Conservation (phyloP, 805 yeast species). For the Starmerella lactis-condensi region DNA sequence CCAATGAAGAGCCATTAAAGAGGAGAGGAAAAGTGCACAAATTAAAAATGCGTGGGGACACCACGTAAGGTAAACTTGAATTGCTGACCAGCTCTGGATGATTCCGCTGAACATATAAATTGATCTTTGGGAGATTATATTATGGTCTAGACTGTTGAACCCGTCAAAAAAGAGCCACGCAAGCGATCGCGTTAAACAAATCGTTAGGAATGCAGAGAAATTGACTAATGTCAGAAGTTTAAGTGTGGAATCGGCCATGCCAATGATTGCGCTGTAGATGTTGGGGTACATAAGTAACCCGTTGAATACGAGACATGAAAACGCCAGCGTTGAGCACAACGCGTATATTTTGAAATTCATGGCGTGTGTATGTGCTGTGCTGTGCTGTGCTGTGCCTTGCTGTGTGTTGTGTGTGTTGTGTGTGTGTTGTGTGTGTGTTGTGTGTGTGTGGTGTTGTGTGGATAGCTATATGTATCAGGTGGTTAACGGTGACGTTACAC, state of each 20-base stretch:
- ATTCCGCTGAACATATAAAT: background rate
- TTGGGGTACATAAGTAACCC: constrained; percentile 32
- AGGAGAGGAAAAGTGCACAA: constrained; percentile 13
- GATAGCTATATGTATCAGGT: too few relatives aligned
- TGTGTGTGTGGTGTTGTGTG: too few relatives aligned
- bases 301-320: constrained; percentile 21
- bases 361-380: background rate
- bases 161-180: constrained; percentile 52
- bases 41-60: constrained; percentile 4
- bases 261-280: constrained; percentile 31
- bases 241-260: constrained; percentile 33
- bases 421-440: too few relatives aligned
- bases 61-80: background rate
- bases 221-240: constrained; percentile 29
- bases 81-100: constrained; percentile 2
- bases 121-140: constrained; percentile 31
- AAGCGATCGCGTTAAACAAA: constrained; percentile 29
- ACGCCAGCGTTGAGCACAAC: constrained; percentile 6
- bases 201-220: constrained; percentile 14
- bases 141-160: constrained; percentile 53
- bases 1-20: constrained; percentile 56
- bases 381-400: background rate
- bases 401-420: constrained; percentile 1
- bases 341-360: background rate
- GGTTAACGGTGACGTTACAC: too few relatives aligned